A percentile compares a stretch with the other conserved stretches of the same genome.
Evolutionary conservation across 2,329 filamentous ascomycete species (phyloP).

Genomic region (Colletotrichum navitas): DNA sequence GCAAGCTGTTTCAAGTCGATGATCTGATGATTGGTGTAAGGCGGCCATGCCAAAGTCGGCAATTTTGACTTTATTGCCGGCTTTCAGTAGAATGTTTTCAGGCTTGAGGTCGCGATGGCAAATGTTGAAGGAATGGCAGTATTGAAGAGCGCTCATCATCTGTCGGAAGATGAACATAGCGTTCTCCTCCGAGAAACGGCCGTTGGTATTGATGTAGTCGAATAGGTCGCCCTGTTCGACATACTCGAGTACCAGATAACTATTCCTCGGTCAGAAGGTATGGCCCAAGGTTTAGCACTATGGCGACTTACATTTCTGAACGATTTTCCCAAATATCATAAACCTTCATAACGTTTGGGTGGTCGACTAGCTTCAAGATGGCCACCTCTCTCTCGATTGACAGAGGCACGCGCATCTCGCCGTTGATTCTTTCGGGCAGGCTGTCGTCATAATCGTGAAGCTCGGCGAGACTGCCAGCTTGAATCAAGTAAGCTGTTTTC

Average conservation of each 20-base stretch:
- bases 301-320: constrained; percentile 83
- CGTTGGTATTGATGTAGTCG: constrained; percentile 81
- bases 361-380: constrained; percentile 95
- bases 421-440: constrained; percentile 66
- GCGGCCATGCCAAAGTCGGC: constrained; percentile 99
- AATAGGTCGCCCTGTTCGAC: constrained; percentile 86
- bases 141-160: constrained; percentile 90
- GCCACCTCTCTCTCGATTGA: constrained; percentile 95
- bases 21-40: constrained; percentile 81
- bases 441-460: constrained; percentile 80
- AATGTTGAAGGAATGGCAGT: constrained; percentile 94
- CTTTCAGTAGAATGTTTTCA: constrained; percentile 92
- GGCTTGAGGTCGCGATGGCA: constrained; percentile 97
- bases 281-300: background rate
- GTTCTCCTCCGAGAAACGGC: constrained; percentile 82
- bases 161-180: constrained; percentile 90
- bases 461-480: constrained; percentile 87
- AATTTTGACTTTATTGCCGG: constrained; percentile 84
- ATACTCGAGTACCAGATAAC: constrained; percentile 94
- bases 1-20: constrained; percentile 88
- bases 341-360: constrained; percentile 92
- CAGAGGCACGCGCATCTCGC: constrained; percentile 81
- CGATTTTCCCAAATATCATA: constrained; percentile 99
- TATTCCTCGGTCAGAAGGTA: constrained; percentile 55
- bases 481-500: constrained; percentile 80